phyloP scores from a whole-genome alignment of 441 rosid species.

The Flueggea neowawraea region DNA sequence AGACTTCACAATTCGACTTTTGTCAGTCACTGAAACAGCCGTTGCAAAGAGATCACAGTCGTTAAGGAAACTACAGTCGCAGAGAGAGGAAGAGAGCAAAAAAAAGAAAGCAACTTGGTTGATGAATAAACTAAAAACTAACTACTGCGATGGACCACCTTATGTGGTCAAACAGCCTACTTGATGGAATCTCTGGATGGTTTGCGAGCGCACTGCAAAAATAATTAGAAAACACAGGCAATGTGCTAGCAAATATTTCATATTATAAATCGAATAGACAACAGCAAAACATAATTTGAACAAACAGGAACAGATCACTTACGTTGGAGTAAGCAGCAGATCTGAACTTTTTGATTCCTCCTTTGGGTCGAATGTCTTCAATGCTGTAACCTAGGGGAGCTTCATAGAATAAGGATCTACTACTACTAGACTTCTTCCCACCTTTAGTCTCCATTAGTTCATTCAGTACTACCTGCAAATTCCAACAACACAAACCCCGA shows the following conservation, averaged over 20 bases:
- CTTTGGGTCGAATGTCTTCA: conserved; percentile 88
- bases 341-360: conserved; percentile 90
- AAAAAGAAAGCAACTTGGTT: conserved; percentile 25
- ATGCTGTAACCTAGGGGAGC: conserved; percentile 93
- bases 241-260: background rate
- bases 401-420: conserved; percentile 66
- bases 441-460: conserved; percentile 90
- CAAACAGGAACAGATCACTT: conserved; percentile 7
- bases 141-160: conserved; percentile 35
- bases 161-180: conserved; percentile 30
- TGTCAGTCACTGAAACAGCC: conserved; percentile 8
- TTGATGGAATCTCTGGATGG: conserved; percentile 66
- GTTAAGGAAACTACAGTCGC: conserved; percentile 23
- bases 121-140: conserved; percentile 15
- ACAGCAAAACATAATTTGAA: background rate
- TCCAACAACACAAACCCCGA: background rate
- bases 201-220: conserved; percentile 78
- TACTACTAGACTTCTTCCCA: conserved; percentile 71
- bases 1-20: conserved; percentile 25
- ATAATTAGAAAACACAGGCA: background rate
- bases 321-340: conserved; percentile 97
- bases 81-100: conserved; percentile 26
- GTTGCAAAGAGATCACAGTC: conserved; percentile 12
- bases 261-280: background rate
- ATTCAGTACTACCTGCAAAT: conserved; percentile 38